Percentiles rank a stretch among this genome's conserved stretches.
phyloP scores from a whole-genome alignment of 345 rosid species.

The Salix caprea region DNA sequence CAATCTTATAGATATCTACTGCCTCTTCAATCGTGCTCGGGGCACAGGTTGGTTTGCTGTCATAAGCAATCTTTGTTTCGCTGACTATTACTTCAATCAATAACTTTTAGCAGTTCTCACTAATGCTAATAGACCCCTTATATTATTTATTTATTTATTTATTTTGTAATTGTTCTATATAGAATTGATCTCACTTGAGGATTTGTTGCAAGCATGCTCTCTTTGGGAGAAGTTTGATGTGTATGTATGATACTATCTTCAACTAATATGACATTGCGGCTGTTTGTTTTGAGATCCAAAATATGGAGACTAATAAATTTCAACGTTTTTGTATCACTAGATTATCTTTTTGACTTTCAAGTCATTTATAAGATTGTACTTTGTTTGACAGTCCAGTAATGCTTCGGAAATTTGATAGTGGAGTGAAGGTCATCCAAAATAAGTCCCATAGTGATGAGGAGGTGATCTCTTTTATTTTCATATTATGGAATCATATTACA shows the following conservation, averaged over 20 bases:
- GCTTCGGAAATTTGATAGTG: constrained; percentile 98
- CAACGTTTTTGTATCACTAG: neutral
- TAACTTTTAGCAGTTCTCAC: neutral
- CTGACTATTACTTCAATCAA: neutral
- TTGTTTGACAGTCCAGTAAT: constrained; percentile 73
- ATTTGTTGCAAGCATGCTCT: constrained; percentile 84
- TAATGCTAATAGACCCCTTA: neutral
- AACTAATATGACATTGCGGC: neutral
- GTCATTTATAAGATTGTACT: constrained; percentile 17
- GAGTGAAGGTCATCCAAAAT: constrained; percentile 91
- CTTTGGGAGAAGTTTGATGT: constrained; percentile 95
- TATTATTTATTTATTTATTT: neutral
- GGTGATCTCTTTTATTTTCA: constrained; percentile 41
- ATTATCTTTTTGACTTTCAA: constrained; percentile 7
- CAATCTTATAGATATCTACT: constrained; percentile 82
- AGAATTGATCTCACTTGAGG: constrained; percentile 96
- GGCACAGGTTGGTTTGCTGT: constrained; percentile 64
- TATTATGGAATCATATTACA: neutral
- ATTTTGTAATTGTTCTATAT: constrained; percentile 14
- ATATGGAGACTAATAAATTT: neutral
- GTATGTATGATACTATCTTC: constrained; percentile 43
- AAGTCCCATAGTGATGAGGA: constrained; percentile 92
- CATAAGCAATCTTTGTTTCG: neutral
- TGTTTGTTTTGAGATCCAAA: constrained; percentile 1
- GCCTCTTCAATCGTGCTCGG: constrained; percentile 92